phyloP scores from a whole-genome alignment of 1,284 basidiomycete genomes.

The Boletus albobrunnescens region DNA sequence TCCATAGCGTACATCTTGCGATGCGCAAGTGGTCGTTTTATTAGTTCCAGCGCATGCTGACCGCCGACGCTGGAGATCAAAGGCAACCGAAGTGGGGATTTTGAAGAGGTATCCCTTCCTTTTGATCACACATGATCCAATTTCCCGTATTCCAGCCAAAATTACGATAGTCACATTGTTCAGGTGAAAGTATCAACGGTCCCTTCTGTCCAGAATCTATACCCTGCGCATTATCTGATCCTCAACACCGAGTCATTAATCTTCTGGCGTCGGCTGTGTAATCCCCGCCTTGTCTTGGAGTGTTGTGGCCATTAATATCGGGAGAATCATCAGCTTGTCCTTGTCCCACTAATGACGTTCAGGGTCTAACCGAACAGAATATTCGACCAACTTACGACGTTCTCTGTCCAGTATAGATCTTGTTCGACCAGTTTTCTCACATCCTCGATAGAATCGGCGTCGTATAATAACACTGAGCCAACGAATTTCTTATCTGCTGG shows the following conservation, averaged over 20 bases:
- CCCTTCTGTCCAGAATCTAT: background rate
- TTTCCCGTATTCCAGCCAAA: background rate
- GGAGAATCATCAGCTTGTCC: slow-evolving; percentile 41
- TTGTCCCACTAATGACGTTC: slow-evolving; percentile 34
- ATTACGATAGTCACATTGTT: background rate
- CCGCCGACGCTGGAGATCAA: background rate
- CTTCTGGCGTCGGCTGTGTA: slow-evolving; percentile 22
- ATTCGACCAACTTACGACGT: slow-evolving; percentile 44
- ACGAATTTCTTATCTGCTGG: slow-evolving; percentile 41
- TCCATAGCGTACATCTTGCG: slow-evolving; percentile 56
- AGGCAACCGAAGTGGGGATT: slow-evolving; percentile 26
- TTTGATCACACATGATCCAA: background rate
- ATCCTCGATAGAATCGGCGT: slow-evolving; percentile 46
- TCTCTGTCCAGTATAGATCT: slow-evolving; percentile 53
- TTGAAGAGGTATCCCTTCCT: slow-evolving; percentile 1
- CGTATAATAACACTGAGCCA: slow-evolving; percentile 48
- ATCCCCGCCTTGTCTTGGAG: slow-evolving; percentile 26
- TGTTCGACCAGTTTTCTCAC: slow-evolving; percentile 45
- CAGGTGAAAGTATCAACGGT: background rate
- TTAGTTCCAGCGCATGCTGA: background rate
- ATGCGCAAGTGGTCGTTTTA: slow-evolving; percentile 43
- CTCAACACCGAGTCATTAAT: slow-evolving; percentile 8
- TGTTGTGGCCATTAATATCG: slow-evolving; percentile 39
- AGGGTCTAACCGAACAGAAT: slow-evolving; percentile 1
- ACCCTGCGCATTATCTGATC: background rate